These are phyloP conservation scores for Mycosarcoma maydis DNA, from an alignment of 1,284 basidiomycete species.

Conservation along the genomic window DNA sequence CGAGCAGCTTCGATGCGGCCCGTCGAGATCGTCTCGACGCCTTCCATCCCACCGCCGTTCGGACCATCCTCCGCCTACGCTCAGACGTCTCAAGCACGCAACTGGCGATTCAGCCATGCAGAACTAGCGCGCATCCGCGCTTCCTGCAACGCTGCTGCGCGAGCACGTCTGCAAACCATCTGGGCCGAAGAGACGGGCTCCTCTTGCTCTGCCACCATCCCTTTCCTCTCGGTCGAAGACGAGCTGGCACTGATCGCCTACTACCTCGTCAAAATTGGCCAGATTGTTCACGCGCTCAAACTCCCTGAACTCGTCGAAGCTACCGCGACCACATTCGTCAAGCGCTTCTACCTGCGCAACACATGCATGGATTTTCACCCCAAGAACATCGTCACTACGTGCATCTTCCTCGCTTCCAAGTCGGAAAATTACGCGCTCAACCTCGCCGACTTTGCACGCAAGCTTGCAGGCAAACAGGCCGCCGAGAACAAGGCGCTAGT, in stretches of 20 bases:
- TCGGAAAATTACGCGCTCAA: slow-evolving; percentile 93
- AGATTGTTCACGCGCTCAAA: slow-evolving; percentile 83
- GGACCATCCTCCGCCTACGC: slow-evolving; percentile 46
- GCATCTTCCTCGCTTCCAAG: slow-evolving; percentile 93
- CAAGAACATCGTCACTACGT: slow-evolving; percentile 89
- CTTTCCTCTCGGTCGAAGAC: slow-evolving; percentile 82
- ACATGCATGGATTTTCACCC: slow-evolving; percentile 99
- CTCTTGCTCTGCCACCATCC: slow-evolving; percentile 56
- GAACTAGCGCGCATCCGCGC: slow-evolving; percentile 23
- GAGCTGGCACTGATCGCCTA: slow-evolving; percentile 88
- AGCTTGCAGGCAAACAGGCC: slow-evolving; percentile 63
- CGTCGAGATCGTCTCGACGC: slow-evolving; percentile 27
- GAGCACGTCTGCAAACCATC: slow-evolving; percentile 11
- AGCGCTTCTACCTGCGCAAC: slow-evolving; percentile 96
- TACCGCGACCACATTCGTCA: slow-evolving; percentile 89
- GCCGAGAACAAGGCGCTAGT: slow-evolving; percentile 78
- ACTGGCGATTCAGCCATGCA: slow-evolving; percentile 54
- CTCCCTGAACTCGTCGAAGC: slow-evolving; percentile 92
- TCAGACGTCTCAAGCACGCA: slow-evolving; percentile 58
- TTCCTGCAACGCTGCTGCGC: slow-evolving; percentile 25
- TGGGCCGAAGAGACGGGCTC: slow-evolving; percentile 32
- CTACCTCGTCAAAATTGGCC: slow-evolving; percentile 86
- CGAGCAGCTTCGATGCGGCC: slow-evolving; percentile 29
- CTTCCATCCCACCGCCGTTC: slow-evolving; percentile 35
- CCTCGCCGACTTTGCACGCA: slow-evolving; percentile 78